Percentiles rank a stretch among this genome's conserved stretches.
Evolutionary conservation across 2,329 filamentous ascomycete genomes (phyloP).

Genomic region (Corinectria fuckeliana): DNA sequence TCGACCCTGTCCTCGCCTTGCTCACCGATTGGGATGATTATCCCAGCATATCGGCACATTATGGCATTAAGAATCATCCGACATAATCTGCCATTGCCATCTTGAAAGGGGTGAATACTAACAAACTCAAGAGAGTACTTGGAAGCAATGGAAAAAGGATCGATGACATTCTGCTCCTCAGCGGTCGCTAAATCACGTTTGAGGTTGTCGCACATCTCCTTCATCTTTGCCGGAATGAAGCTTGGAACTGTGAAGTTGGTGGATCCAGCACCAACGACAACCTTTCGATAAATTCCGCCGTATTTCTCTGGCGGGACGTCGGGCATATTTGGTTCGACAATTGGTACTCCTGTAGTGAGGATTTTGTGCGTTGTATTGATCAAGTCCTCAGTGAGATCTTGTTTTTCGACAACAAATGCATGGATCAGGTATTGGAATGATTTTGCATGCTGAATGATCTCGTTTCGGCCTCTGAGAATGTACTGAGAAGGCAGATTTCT

Average conservation of each 20-base stretch:
- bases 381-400: constrained; percentile 26
- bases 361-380: constrained; percentile 31
- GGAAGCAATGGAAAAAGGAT: constrained; percentile 40
- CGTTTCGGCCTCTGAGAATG: constrained; percentile 21
- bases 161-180: constrained; percentile 15
- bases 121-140: constrained; percentile 43
- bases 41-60: constrained; percentile 39
- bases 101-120: constrained; percentile 48
- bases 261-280: constrained; percentile 33
- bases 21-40: constrained; percentile 33
- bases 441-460: constrained; percentile 32
- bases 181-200: constrained; percentile 20
- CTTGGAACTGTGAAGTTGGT: constrained; percentile 38
- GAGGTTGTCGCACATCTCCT: constrained; percentile 33
- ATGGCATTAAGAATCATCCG: constrained; percentile 47
- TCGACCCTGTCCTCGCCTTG: constrained; percentile 20
- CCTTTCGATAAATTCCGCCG: constrained; percentile 34
- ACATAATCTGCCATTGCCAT: constrained; percentile 48
- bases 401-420: constrained; percentile 2
- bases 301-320: constrained; percentile 25
- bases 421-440: constrained; percentile 29
- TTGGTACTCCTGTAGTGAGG: constrained; percentile 11
- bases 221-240: constrained; percentile 37
- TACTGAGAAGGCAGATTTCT: neutral
- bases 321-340: constrained; percentile 1